Evolutionary conservation across 768 basidiomycete genomes (phyloP).

Genomic region (Asterophora parasitica): DNA sequence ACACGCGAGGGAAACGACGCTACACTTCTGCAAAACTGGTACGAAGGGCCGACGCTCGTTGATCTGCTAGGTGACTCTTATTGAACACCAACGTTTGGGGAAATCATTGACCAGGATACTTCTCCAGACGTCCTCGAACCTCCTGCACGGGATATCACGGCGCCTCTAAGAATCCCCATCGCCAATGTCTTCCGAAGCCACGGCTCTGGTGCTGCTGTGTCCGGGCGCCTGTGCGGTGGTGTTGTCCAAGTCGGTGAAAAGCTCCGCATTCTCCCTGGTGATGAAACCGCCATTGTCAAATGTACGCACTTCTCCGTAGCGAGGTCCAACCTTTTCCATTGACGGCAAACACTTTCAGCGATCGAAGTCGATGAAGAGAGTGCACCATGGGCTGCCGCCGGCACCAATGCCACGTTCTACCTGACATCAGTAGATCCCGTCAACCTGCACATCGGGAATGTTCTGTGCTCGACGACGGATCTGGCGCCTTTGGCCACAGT

Average conservation of each 20-base stretch:
- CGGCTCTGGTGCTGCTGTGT: constrained; percentile 70
- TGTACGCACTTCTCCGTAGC: constrained; percentile 29
- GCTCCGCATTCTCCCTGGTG: constrained; percentile 84
- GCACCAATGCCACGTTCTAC: constrained; percentile 83
- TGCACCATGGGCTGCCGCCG: constrained; percentile 86
- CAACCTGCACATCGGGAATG: constrained; percentile 81
- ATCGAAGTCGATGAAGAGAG: constrained; percentile 79
- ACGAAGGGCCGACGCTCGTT: constrained; percentile 78
- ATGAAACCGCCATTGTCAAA: constrained; percentile 81
- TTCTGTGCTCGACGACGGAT: constrained; percentile 73
- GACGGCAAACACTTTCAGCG: constrained; percentile 38
- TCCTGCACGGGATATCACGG: constrained; percentile 68
- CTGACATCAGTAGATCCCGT: constrained; percentile 81
- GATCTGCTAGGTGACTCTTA: constrained; percentile 66
- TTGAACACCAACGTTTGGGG: not conserved
- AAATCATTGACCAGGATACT: not conserved
- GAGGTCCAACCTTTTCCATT: not conserved
- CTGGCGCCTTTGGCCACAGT: constrained; percentile 70
- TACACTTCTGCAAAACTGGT: constrained; percentile 62
- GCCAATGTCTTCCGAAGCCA: constrained; percentile 94
- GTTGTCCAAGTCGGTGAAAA: constrained; percentile 90
- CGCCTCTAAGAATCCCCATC: constrained; percentile 81
- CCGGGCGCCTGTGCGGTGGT: constrained; percentile 82
- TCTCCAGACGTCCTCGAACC: constrained; percentile 72
- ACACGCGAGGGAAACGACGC: constrained; percentile 43